Evolutionary conservation across 2,329 filamentous ascomycete species (phyloP).

Genomic region (Aureobasidium sp.): DNA sequence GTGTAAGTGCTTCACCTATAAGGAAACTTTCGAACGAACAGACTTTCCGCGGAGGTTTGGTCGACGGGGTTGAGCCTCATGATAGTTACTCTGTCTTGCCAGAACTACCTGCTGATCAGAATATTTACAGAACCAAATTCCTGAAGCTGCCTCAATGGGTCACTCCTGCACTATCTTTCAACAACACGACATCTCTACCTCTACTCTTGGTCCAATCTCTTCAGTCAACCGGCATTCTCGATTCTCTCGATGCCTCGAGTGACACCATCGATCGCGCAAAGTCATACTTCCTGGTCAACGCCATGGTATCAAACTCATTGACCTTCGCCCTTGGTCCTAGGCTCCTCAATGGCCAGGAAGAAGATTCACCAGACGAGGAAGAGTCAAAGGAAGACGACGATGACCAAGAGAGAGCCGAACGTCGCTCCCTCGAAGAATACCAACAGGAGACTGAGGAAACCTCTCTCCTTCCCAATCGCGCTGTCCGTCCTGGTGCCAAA

Average conservation of each 20-base stretch:
- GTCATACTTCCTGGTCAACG: conserved; percentile 60
- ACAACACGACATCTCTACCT: conserved; percentile 51
- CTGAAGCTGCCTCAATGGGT: conserved; percentile 49
- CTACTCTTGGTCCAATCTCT: conserved; percentile 48
- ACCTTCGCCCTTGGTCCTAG: conserved; percentile 58
- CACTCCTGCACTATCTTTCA: conserved; percentile 49
- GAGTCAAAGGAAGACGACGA: conserved; percentile 21
- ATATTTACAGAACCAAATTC: conserved; percentile 28
- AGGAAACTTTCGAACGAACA: background rate
- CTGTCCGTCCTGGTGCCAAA: conserved; percentile 27
- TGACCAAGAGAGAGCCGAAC: conserved; percentile 24
- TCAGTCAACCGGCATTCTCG: conserved; percentile 50
- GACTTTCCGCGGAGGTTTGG: background rate
- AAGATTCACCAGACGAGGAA: conserved; percentile 33
- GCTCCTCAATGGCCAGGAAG: conserved; percentile 45
- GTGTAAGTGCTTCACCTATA: conserved; percentile 20
- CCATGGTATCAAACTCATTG: conserved; percentile 56
- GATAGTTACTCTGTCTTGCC: background rate
- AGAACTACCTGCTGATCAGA: background rate
- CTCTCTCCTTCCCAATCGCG: conserved; percentile 42
- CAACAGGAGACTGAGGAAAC: conserved; percentile 41
- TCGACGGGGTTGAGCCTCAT: background rate
- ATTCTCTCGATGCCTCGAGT: conserved; percentile 37
- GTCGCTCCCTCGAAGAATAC: conserved; percentile 20
- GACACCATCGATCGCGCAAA: conserved; percentile 53